These are phyloP conservation scores for Pestalotiopsis sp. DNA, from an alignment of 2,329 filamentous ascomycete genomes.

Conservation along the genomic window DNA sequence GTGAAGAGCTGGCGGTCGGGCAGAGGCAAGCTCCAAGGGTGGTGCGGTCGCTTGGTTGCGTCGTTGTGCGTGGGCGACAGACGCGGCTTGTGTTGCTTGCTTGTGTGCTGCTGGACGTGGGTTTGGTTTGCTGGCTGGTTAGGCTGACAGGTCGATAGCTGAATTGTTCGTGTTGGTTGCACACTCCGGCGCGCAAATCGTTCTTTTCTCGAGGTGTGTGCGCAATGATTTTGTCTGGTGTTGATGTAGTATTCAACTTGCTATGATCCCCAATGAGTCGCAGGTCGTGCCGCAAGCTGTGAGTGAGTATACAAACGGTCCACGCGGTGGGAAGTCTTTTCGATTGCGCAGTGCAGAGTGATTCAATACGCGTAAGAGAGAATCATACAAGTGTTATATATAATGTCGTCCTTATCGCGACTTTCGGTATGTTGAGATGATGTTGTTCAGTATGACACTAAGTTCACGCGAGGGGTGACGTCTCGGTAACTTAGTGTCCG, in stretches of 20 bases:
- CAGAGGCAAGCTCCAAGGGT: background rate
- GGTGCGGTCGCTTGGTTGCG: background rate
- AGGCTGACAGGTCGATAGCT: slow-evolving; percentile 4
- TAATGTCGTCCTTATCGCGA: too few relatives aligned
- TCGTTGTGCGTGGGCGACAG: slow-evolving; percentile 6
- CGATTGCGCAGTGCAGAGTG: too few relatives aligned
- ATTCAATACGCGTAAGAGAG: too few relatives aligned
- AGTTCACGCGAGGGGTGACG: background rate
- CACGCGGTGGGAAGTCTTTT: too few relatives aligned
- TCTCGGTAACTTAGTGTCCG: background rate
- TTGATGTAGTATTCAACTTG: background rate
- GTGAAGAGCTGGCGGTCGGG: background rate
- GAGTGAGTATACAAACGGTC: too few relatives aligned
- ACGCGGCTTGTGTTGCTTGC: background rate
- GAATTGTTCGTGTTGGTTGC: background rate
- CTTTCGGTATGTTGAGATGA: too few relatives aligned
- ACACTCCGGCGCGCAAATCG: background rate
- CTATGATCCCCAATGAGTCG: too few relatives aligned
- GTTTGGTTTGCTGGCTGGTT: slow-evolving; percentile 1
- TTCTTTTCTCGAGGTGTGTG: slow-evolving; percentile 6
- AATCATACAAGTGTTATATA: too few relatives aligned
- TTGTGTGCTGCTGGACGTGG: slow-evolving; percentile 11
- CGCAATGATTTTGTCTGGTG: background rate
- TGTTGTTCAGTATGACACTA: background rate
- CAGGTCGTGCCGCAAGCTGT: too few relatives aligned